phyloP scores from a whole-genome alignment of 2,329 filamentous ascomycete genomes.

The Ophiobolus disseminans region DNA sequence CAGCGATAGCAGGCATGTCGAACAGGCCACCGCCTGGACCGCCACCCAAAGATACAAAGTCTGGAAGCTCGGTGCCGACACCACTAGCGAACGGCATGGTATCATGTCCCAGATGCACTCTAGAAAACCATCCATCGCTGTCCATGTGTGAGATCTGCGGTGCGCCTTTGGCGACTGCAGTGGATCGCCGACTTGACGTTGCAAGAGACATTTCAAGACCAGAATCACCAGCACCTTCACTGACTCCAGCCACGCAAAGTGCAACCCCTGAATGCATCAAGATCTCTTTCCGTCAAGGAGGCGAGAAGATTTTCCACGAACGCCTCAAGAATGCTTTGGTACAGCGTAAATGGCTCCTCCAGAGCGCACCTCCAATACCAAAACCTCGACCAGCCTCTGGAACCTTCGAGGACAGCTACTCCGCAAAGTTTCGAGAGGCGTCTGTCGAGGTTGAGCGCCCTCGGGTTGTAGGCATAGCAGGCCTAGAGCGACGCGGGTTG shows the following conservation, averaged over 20 bases:
- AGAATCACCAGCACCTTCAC: slow-evolving; percentile 80
- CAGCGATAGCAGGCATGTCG: slow-evolving; percentile 77
- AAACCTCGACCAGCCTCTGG: slow-evolving; percentile 58
- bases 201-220: slow-evolving; percentile 56
- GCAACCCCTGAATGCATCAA: slow-evolving; percentile 81
- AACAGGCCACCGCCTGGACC: slow-evolving; percentile 55
- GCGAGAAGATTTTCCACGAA: slow-evolving; percentile 89
- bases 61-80: slow-evolving; percentile 31
- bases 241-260: slow-evolving; percentile 57
- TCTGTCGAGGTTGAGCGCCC: slow-evolving; percentile 34
- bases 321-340: slow-evolving; percentile 85
- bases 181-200: slow-evolving; percentile 51
- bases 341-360: slow-evolving; percentile 94
- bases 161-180: slow-evolving; percentile 69
- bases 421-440: slow-evolving; percentile 26
- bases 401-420: slow-evolving; percentile 37
- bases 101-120: slow-evolving; percentile 85
- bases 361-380: slow-evolving; percentile 87
- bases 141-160: slow-evolving; percentile 90
- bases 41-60: slow-evolving; percentile 47
- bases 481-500: slow-evolving; percentile 83
- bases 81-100: slow-evolving; percentile 23
- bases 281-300: slow-evolving; percentile 87
- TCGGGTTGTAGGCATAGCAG: slow-evolving; percentile 86
- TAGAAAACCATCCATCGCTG: slow-evolving; percentile 88